Evolutionary conservation across 148 eudicot genomes (phyloP).

Genomic region (Chenopodium suecicum): DNA sequence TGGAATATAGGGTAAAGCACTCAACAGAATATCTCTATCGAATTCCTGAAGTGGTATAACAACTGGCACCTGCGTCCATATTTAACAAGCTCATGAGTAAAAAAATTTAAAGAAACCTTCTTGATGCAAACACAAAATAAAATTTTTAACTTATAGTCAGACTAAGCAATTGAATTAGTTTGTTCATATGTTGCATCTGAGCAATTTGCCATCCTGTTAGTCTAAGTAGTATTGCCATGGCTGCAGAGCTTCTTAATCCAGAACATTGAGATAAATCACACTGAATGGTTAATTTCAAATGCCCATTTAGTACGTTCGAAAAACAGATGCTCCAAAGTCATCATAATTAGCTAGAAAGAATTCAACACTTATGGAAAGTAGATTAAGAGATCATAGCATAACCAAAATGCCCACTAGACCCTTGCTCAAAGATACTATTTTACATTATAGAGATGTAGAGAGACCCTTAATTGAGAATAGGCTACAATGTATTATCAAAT

Average conservation of each 20-base stretch:
- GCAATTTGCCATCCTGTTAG: background rate
- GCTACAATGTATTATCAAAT: background rate
- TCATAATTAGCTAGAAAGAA: background rate
- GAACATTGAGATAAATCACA: constrained; percentile 1
- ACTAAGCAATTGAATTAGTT: background rate
- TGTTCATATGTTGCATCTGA: background rate
- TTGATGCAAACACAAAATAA: background rate
- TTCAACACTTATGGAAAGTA: too few species aligned
- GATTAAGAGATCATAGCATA: background rate
- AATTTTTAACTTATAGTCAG: background rate
- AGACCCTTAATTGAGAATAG: background rate
- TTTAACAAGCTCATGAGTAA: constrained; percentile 14
- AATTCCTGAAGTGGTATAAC: constrained; percentile 52
- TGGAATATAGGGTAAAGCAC: constrained; percentile 69
- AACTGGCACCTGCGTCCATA: constrained; percentile 49
- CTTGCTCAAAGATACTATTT: background rate
- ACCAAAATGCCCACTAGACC: background rate
- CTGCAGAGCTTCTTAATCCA: background rate
- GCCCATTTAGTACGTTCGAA: background rate
- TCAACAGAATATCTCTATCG: constrained; percentile 45
- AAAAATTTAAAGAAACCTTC: background rate
- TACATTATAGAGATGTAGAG: background rate
- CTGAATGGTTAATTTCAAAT: background rate
- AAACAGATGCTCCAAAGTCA: background rate
- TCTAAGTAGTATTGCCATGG: background rate